Evolutionary conservation across 345 rosid species (phyloP).

Genomic region (Murraya koenigii): DNA sequence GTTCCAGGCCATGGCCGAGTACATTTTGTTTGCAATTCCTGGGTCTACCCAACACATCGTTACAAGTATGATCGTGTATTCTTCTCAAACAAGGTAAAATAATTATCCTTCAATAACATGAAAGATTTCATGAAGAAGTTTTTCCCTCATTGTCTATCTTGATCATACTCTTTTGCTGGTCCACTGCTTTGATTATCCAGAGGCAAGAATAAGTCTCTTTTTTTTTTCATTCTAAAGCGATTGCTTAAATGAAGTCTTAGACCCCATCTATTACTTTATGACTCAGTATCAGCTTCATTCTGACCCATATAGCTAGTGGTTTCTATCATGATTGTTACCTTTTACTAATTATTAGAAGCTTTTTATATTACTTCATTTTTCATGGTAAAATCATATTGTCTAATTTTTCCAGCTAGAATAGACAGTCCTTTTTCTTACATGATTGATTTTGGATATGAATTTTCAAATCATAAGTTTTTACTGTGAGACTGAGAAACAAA

Average conservation of each 20-base stretch:
- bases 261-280: not conserved
- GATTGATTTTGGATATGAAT: not conserved
- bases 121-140: not conserved
- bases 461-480: not conserved
- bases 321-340: constrained; percentile 1
- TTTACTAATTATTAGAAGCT: not conserved
- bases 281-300: not conserved
- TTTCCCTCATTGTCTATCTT: not conserved
- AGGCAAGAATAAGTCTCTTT: not conserved
- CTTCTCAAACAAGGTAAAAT: constrained; percentile 83
- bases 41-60: constrained; percentile 78
- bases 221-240: not conserved
- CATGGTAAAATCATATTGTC: not conserved
- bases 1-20: constrained; percentile 54
- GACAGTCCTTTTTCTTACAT: not conserved
- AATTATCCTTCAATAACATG: not conserved
- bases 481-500: not conserved
- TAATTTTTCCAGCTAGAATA: constrained; percentile 2
- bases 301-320: not conserved
- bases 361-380: not conserved
- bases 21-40: constrained; percentile 83
- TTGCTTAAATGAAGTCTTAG: not conserved
- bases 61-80: constrained; percentile 71
- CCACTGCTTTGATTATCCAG: not conserved
- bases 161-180: not conserved